Evolutionary conservation across 164 flowering plant species (phyloP), one percentile per base, ranked within the genome.

Genomic region (Amborella trichopoda): DNA sequence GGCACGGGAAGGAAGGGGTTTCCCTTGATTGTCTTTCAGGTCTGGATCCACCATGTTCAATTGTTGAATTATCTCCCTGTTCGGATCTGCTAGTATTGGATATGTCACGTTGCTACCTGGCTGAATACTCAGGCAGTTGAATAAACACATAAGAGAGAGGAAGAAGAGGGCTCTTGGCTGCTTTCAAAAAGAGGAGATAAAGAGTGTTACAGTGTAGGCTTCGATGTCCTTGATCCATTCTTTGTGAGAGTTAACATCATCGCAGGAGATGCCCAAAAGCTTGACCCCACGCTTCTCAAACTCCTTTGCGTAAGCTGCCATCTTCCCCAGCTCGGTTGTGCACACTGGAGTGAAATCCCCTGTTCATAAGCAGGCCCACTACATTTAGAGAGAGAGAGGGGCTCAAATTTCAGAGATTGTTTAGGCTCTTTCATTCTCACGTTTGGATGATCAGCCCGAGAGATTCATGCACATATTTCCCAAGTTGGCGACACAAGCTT

Each of bases 1-100:
- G 13, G 94, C 93, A 3, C 95, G 75, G 23, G 91, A 85, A 2
- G 95, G 95, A 20, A 72, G 18, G 1, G 19, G 59, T 16, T 50
- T 42, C 0, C 97, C 87, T 1, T 53, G 40, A 1, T 80, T 11
- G 57, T 77, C 90, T 34, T 63, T 79, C 66, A 72, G 88, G 39
- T 80, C 91, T 3, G 97, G 95, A 23, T 90, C 95, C 44, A 85
- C 86, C 97, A 85, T 85, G 71, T 90, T 90, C 23, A 90, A 81
- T 23, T 74, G 67, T 56, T 65, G 65, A 27, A 85, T 75, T 52
- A 81, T 51, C 56, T 77, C 76, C 32, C 81, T 40, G 4, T 63
- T 65, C 0, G 86, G 82, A 30, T 90, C 91, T 1, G 89, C 83
- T 2, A 71, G 54, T 37, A 90, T 85, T 25, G 91, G 95, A 61